Evolutionary conservation across 1,284 basidiomycete species (phyloP).

Genomic region (Leccinum cinnamomeum): DNA sequence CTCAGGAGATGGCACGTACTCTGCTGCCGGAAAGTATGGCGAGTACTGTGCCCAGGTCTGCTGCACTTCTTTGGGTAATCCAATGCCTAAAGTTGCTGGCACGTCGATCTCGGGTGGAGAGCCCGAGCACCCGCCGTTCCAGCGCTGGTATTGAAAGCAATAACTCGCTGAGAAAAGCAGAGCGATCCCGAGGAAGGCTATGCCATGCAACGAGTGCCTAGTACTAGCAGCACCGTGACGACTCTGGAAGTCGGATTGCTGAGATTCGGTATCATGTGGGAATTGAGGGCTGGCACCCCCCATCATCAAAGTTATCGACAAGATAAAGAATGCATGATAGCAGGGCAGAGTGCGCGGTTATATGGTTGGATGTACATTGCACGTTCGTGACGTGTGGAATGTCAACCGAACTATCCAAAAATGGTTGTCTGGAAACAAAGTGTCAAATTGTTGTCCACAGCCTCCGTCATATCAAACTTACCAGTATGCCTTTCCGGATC

Average conservation of each 20-base stretch:
- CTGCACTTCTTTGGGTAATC: conserved; percentile 29
- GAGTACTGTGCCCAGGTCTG: conserved; percentile 58
- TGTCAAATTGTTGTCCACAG: background rate
- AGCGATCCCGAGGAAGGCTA: conserved; percentile 7
- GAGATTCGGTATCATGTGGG: background rate
- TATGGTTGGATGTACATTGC: conserved; percentile 25
- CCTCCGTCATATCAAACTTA: too few species aligned
- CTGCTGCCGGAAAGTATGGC: conserved; percentile 52
- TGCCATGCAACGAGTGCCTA: background rate
- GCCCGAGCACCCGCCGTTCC: conserved; percentile 1
- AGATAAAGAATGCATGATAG: conserved; percentile 9
- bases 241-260: background rate
- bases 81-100: background rate
- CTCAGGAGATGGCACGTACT: conserved; percentile 48
- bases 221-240: background rate
- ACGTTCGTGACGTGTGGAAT: conserved; percentile 24
- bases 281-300: background rate
- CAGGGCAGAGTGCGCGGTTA: conserved; percentile 6
- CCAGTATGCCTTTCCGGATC: background rate
- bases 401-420: conserved; percentile 15
- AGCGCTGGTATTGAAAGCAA: conserved; percentile 10
- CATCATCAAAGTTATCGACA: background rate
- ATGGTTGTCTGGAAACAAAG: background rate
- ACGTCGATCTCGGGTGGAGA: background rate
- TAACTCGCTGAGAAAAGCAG: conserved; percentile 19